Base-by-base conservation (phyloP, 2,329 filamentous ascomycete species). In the Dactylella cylindrospora region DNA sequence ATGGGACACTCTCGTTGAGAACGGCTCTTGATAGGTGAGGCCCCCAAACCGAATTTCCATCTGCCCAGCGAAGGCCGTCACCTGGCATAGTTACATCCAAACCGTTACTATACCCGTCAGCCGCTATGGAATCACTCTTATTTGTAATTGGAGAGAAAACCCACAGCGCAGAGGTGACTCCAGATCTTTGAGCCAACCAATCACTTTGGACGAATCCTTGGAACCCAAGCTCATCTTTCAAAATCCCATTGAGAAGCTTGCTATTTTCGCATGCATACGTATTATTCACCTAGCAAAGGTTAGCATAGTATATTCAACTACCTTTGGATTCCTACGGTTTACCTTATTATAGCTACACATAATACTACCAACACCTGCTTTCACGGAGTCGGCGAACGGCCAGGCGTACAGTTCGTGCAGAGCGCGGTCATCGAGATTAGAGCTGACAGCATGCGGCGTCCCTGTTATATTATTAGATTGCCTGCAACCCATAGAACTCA, bases 161-260 rank as follows among this genome's bases (percentile, higher is more conserved):
- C n/a, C n/a, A n/a, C n/a, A 53, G 39, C 19, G 35, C 25, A 4
- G 49, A 53, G 13, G 38, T 53, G 0, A 95, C 88, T 8, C 90
- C 90, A 8, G 85, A 84, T 66, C 88, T 80, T 70, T 95, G 89
- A 0, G 87, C 88, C 2, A 93, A 77, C 90, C 90, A 95, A 71
- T 95, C 90, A 0, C 83, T 85, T 76, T 91, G 86, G 7, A 93
- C 81, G 52, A 89, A 91, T 0, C 89, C 88, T 71, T 93, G 86
- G 70, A 95, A 94, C 7, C 88, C 88, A 1, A 93, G 76, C 71
- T 94, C 88, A 61, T 91, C 87, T 69, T 94, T 94, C 36, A 94
- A 75, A 9, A 94, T 78, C 0, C 85, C 85, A 68, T 93, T 95
- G 65, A 94, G 77, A 1, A 91, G 75, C 71, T 90, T 89, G 65